These are phyloP conservation scores for Rosa persica DNA, from an alignment of 306 rosid genomes.

Conservation along the genomic window DNA sequence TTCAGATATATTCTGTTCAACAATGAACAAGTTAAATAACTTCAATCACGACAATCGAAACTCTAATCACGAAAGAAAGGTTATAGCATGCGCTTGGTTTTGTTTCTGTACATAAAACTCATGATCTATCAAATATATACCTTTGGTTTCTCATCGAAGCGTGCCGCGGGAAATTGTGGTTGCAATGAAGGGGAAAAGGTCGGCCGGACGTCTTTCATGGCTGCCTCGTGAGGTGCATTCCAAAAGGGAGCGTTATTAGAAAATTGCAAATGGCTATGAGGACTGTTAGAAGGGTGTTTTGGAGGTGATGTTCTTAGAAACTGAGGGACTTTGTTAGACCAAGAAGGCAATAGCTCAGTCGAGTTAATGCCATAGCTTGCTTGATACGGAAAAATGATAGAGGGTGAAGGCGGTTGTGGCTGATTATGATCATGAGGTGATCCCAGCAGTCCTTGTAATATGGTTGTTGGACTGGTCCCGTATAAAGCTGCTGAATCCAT, in stretches of 20 bases:
- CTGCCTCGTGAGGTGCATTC: constrained; percentile 69
- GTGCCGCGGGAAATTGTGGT: constrained; percentile 49
- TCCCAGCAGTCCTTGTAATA: constrained; percentile 72
- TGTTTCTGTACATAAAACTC: not conserved
- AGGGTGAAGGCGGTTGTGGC: constrained; percentile 37
- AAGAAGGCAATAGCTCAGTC: constrained; percentile 43
- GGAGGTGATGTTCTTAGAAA: constrained; percentile 79
- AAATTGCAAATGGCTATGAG: constrained; percentile 66
- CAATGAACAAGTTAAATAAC: constrained; percentile 17
- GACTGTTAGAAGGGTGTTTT: constrained; percentile 35
- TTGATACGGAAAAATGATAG: constrained; percentile 40
- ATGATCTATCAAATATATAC: constrained; percentile 30
- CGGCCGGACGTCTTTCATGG: constrained; percentile 63
- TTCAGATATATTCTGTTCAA: constrained; percentile 73
- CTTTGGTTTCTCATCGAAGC: constrained; percentile 69
- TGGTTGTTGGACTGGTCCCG: constrained; percentile 49
- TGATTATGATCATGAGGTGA: constrained; percentile 32
- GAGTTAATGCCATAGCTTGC: constrained; percentile 55
- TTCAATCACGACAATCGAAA: constrained; percentile 20
- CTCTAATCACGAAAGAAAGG: constrained; percentile 25
- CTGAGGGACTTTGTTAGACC: constrained; percentile 65
- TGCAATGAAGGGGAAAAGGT: constrained; percentile 67
- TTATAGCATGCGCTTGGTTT: not conserved
- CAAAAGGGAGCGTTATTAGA: constrained; percentile 81
- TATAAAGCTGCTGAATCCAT: constrained; percentile 57